These are phyloP conservation scores for Thraustochytrium striatum DNA, from an alignment of 352 stramenopile genomes.

Conservation along the genomic window DNA sequence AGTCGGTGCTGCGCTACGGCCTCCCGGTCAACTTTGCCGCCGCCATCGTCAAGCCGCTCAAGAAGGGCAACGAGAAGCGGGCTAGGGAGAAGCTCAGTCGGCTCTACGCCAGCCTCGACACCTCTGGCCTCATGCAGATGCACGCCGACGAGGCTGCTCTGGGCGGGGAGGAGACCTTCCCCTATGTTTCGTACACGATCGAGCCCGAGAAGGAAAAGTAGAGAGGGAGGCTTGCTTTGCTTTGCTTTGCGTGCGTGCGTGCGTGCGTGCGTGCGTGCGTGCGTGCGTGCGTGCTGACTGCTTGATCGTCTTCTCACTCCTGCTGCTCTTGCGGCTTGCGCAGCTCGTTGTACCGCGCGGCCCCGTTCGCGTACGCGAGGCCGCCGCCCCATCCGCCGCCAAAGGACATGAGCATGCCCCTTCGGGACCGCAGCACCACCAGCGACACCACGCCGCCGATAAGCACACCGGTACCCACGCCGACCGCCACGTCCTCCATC, in stretches of 20 bases:
- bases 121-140: slow-evolving; percentile 48
- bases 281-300: too few relatives aligned
- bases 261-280: too few relatives aligned
- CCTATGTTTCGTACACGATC: slow-evolving; percentile 50
- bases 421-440: not conserved
- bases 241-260: too few relatives aligned
- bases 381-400: too few relatives aligned
- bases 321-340: too few relatives aligned
- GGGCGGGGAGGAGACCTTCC: slow-evolving; percentile 46
- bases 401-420: too few relatives aligned
- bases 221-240: too few relatives aligned
- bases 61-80: slow-evolving; percentile 73
- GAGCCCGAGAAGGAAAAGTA: slow-evolving; percentile 28
- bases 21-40: slow-evolving; percentile 87
- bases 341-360: too few relatives aligned
- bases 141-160: slow-evolving; percentile 28
- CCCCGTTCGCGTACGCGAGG: too few relatives aligned
- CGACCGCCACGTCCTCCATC: not conserved
- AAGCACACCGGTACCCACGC: not conserved
- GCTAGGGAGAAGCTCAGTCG: slow-evolving; percentile 68
- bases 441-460: not conserved
- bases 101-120: slow-evolving; percentile 70
- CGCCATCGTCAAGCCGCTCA: slow-evolving; percentile 54
- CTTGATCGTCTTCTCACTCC: too few relatives aligned
- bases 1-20: slow-evolving; percentile 94